phyloP scores from a whole-genome alignment of 2,329 filamentous ascomycete genomes.

The Cytospora chrysosperma region DNA sequence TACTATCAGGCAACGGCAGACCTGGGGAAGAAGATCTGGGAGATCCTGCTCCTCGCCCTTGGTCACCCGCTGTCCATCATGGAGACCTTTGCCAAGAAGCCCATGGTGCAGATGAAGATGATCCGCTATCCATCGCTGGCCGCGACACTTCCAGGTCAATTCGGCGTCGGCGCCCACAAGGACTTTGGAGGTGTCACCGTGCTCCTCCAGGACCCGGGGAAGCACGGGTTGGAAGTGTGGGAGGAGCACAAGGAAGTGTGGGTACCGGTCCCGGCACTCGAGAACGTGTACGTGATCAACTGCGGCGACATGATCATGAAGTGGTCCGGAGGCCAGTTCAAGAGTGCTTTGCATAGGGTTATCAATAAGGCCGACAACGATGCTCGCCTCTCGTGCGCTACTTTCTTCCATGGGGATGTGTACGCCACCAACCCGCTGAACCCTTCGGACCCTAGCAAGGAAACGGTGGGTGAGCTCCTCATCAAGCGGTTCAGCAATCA shows the following conservation, averaged over 20 bases:
- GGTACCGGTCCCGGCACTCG: conserved; percentile 25
- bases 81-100: conserved; percentile 27
- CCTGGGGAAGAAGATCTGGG: conserved; percentile 30
- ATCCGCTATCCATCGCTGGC: conserved; percentile 26
- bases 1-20: conserved; percentile 29
- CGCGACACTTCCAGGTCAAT: conserved; percentile 20
- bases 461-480: conserved; percentile 29
- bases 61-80: conserved; percentile 24
- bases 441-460: conserved; percentile 24
- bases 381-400: conserved; percentile 12
- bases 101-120: conserved; percentile 29
- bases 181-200: conserved; percentile 31
- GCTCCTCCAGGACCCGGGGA: conserved; percentile 30
- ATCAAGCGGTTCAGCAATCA: conserved; percentile 25
- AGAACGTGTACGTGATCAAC: conserved; percentile 29
- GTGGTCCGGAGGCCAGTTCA: conserved; percentile 25
- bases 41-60: conserved; percentile 31
- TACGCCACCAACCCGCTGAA: conserved; percentile 30
- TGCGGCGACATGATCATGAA: conserved; percentile 27
- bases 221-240: conserved; percentile 30
- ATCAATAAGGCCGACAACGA: conserved; percentile 18
- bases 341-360: conserved; percentile 26
- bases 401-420: conserved; percentile 31
- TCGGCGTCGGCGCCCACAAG: conserved; percentile 29
- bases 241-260: conserved; percentile 24